Conservation (phyloP, 2,329 filamentous ascomycete species). For the Harringtonia aguacate region DNA sequence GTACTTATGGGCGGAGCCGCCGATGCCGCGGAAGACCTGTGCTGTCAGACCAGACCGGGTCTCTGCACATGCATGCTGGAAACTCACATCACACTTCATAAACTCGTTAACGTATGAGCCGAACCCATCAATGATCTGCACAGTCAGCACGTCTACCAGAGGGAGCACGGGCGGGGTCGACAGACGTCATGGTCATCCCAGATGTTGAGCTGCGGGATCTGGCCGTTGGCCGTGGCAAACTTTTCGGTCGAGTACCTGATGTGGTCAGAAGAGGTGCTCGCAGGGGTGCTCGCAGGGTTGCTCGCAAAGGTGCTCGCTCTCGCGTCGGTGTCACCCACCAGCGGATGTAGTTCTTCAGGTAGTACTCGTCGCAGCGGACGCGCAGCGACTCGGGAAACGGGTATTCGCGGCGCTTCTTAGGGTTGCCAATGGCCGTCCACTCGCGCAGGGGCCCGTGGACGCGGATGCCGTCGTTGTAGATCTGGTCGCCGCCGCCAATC, state of each 20-base stretch:
- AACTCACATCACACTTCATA: constrained; percentile 56
- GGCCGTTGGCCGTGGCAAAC: constrained; percentile 76
- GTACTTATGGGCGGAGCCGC: constrained; percentile 91
- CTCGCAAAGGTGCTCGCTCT: too few relatives aligned
- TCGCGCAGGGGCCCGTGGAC: constrained; percentile 68
- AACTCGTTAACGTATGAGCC: constrained; percentile 91
- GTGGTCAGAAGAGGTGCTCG: too few relatives aligned
- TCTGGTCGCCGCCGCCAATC: constrained; percentile 89
- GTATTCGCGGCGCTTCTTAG: constrained; percentile 67
- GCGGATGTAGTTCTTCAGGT: constrained; percentile 77
- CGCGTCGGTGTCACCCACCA: too few relatives aligned
- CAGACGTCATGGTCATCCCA: constrained; percentile 89
- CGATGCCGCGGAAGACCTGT: constrained; percentile 81
- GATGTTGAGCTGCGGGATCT: constrained; percentile 93
- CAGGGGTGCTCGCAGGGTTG: too few relatives aligned
- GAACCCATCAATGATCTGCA: constrained; percentile 77
- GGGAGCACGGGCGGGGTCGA: constrained; percentile 15
- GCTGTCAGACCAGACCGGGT: neutral
- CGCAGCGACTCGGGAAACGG: constrained; percentile 72
- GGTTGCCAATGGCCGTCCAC: constrained; percentile 80
- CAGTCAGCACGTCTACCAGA: neutral
- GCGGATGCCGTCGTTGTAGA: constrained; percentile 91
- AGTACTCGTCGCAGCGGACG: constrained; percentile 78
- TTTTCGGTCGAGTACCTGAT: constrained; percentile 52
- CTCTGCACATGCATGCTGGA: neutral